Evolutionary conservation across 495 filamentous ascomycete genomes (phyloP).

Genomic region (Aspergillus bertholletiae): DNA sequence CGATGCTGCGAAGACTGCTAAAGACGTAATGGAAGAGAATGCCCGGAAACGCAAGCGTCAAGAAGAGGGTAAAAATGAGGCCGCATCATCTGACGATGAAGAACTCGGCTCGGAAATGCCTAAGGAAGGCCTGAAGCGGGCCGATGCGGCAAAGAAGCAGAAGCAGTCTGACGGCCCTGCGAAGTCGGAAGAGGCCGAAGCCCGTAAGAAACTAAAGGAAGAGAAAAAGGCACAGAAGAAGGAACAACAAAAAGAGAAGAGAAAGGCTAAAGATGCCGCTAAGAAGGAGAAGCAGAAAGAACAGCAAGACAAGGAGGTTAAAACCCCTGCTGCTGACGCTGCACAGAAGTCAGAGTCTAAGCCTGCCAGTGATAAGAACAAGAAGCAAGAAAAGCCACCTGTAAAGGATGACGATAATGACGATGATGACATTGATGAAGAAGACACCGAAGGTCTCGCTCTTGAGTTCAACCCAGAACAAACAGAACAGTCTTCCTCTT

Average conservation of each 20-base stretch:
- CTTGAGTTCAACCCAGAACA: slow-evolving; percentile 37
- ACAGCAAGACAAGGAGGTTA: slow-evolving; percentile 26
- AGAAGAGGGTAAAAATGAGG: slow-evolving; percentile 36
- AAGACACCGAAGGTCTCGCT: slow-evolving; percentile 37
- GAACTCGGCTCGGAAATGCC: slow-evolving; percentile 43
- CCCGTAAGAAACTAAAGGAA: slow-evolving; percentile 40
- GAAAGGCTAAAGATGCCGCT: slow-evolving; percentile 43
- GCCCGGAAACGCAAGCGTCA: slow-evolving; percentile 67
- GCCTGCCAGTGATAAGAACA: slow-evolving; percentile 30
- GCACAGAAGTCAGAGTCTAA: slow-evolving; percentile 11
- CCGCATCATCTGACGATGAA: slow-evolving; percentile 36
- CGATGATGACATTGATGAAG: slow-evolving; percentile 35
- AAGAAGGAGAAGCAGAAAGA: slow-evolving; percentile 44
- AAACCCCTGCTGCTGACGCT: slow-evolving; percentile 14
- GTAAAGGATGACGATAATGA: slow-evolving; percentile 25
- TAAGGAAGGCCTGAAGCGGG: slow-evolving; percentile 38
- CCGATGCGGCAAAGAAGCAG: slow-evolving; percentile 31
- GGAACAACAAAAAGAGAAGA: slow-evolving; percentile 45
- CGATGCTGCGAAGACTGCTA: slow-evolving; percentile 72
- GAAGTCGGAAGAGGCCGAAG: slow-evolving; percentile 37
- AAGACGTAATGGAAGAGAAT: slow-evolving; percentile 81
- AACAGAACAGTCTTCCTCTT: slow-evolving; percentile 43
- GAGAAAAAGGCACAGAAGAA: slow-evolving; percentile 51
- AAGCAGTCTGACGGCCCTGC: slow-evolving; percentile 30
- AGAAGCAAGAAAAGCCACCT: slow-evolving; percentile 13